Evolutionary conservation across 2,329 filamentous ascomycete species (phyloP).

Genomic region (Talaromyces islandicus): DNA sequence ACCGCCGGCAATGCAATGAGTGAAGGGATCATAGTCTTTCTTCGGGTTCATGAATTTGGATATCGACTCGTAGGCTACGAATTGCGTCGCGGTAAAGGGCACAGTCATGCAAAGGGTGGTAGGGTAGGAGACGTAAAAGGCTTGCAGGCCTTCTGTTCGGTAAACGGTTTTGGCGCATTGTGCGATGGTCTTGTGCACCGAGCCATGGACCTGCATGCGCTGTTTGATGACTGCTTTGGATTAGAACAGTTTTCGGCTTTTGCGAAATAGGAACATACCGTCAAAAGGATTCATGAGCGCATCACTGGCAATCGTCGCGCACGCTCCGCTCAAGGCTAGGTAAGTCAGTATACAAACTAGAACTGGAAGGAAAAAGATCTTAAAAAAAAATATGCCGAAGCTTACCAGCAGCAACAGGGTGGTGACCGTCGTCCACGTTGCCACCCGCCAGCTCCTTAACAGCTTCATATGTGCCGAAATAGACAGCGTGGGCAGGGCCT

Average conservation of each 20-base stretch:
- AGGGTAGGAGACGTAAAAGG: slow-evolving; percentile 97
- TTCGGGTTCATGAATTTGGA: slow-evolving; percentile 87
- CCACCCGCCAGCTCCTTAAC: slow-evolving; percentile 96
- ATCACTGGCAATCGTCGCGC: slow-evolving; percentile 93
- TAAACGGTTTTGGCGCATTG: slow-evolving; percentile 89
- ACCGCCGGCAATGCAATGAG: slow-evolving; percentile 87
- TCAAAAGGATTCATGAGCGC: slow-evolving; percentile 99
- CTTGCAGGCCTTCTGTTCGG: slow-evolving; percentile 75
- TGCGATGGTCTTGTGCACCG: slow-evolving; percentile 77
- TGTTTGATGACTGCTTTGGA: slow-evolving; percentile 81
- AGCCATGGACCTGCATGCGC: slow-evolving; percentile 96
- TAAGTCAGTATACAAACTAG: slow-evolving; percentile 26
- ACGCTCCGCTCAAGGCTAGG: slow-evolving; percentile 81
- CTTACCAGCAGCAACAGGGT: slow-evolving; percentile 86
- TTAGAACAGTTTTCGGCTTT: slow-evolving; percentile 2
- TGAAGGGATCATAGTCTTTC: slow-evolving; percentile 76
- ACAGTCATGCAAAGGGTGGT: slow-evolving; percentile 98
- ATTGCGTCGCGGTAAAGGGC: slow-evolving; percentile 93
- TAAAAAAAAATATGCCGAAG: slow-evolving; percentile 2
- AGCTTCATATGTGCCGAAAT: slow-evolving; percentile 96
- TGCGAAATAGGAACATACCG: slow-evolving; percentile 53
- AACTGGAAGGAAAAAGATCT: no score
- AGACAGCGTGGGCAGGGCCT: slow-evolving; percentile 96
- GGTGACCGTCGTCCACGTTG: slow-evolving; percentile 76
- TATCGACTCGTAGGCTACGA: slow-evolving; percentile 94